Evolutionary conservation across 768 basidiomycete species (phyloP), one percentile per base, ranked within the genome.

Genomic region (Lentinula aciculospora): DNA sequence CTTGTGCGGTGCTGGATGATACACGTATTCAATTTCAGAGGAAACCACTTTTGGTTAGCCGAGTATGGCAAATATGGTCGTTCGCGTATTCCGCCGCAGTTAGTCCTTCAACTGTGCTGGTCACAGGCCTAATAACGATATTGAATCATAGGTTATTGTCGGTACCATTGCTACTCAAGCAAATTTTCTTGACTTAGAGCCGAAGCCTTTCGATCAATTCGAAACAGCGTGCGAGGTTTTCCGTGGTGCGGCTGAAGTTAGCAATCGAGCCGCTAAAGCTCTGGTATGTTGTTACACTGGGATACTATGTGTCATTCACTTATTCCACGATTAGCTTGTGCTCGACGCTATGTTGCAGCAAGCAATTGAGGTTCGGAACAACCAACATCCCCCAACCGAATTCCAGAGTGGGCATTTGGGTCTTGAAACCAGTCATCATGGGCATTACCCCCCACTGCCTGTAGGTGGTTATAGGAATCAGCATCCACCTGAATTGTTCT

Each of bases 51-150:
- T 68, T 85, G 10, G 72, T 76, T 49, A 67, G 76, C 37, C 76
- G 84, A 15, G 68, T 86, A 27, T 85, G 82, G 81, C 72, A 75
- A 53, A 77, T 83, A 56, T 86, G 85, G 85, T 75, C 82, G 1
- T 69, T 77, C 47, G 72, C 78, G 1, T 85, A 85, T 64, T 74
- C 78, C 12, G 77, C 85, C 15, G 75, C 81, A 37, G 82, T 83
- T 65, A 67, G 77, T 62, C 12, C 9, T 44, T 59, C n/a, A 56
- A 23, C 21, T 25, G 5, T 29, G 23, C 17, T 19, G 13, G 28
- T 12, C 42, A 21, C 37, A 36, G 39, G 28, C 46, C 10, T 8
- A 17, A 13, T 57, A 49, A 23, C 17, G 56, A 36, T 17, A 25
- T 47, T 23, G 19, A 4, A 27, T 40, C 34, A 28, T 44, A 83